Conservation (phyloP, 257 asterid species). For the Lycium barbarum region DNA sequence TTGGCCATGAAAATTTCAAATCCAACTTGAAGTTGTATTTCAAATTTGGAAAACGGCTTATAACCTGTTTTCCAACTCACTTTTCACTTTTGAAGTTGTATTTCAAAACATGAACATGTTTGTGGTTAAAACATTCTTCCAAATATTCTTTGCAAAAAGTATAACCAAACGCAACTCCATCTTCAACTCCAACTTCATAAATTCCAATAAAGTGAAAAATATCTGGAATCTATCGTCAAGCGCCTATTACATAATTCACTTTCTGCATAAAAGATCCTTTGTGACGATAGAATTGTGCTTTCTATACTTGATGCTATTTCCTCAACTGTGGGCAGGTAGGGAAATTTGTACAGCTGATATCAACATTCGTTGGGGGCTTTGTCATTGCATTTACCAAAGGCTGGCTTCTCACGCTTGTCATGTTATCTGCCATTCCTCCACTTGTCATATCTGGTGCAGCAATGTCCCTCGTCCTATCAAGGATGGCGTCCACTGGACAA, state of each 20-base stretch:
- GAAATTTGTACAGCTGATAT: constrained; percentile 69
- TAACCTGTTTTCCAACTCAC: too few relatives aligned
- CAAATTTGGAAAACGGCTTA: too few relatives aligned
- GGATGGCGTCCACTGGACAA: constrained; percentile 81
- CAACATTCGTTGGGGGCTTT: constrained; percentile 83
- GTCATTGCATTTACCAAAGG: constrained; percentile 72
- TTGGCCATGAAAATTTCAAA: too few relatives aligned
- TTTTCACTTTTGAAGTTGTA: too few relatives aligned
- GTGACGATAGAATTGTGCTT: background rate
- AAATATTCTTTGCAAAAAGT: too few relatives aligned
- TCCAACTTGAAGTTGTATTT: too few relatives aligned
- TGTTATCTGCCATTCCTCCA: constrained; percentile 79
- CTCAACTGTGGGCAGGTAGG: constrained; percentile 57
- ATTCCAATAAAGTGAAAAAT: too few relatives aligned
- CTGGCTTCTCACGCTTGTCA: constrained; percentile 86
- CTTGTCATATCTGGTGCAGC: constrained; percentile 72
- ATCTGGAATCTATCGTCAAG: too few relatives aligned
- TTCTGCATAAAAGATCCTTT: constrained; percentile 15
- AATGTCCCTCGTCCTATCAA: constrained; percentile 64
- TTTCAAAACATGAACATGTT: too few relatives aligned
- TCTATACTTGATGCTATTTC: constrained; percentile 17
- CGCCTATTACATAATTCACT: background rate
- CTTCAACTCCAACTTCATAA: too few relatives aligned
- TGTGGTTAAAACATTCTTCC: too few relatives aligned
- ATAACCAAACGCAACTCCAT: too few relatives aligned